A percentile compares a stretch with the other conserved stretches of the same genome.
Evolutionary conservation across 2,329 filamentous ascomycete genomes (phyloP).

Genomic region (Pseudomassariella vexata): DNA sequence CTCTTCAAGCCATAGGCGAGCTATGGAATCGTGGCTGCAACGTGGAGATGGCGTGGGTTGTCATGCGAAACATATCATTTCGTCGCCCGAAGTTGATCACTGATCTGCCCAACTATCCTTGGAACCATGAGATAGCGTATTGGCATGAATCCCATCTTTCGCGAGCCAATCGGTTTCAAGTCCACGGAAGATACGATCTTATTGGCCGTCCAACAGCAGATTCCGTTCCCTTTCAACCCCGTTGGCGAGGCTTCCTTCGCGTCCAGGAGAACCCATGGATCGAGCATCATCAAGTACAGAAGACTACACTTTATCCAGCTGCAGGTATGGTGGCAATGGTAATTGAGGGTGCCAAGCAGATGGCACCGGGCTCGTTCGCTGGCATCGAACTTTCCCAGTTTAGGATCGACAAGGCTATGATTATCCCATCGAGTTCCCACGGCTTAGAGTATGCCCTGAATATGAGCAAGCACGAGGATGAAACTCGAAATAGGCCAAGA

Average conservation of each 20-base stretch:
- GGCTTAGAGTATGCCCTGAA: slow-evolving; percentile 46
- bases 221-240: slow-evolving; percentile 37
- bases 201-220: slow-evolving; percentile 41
- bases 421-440: slow-evolving; percentile 38
- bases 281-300: slow-evolving; percentile 44
- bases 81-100: slow-evolving; percentile 24
- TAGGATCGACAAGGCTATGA: slow-evolving; percentile 43
- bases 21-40: slow-evolving; percentile 14
- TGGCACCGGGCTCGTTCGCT: slow-evolving; percentile 19
- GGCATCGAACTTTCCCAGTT: slow-evolving; percentile 41
- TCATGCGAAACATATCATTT: slow-evolving; percentile 12
- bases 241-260: slow-evolving; percentile 45
- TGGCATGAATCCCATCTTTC: slow-evolving; percentile 49
- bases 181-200: slow-evolving; percentile 42
- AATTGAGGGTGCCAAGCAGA: slow-evolving; percentile 38
- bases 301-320: slow-evolving; percentile 43
- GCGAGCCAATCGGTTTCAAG: slow-evolving; percentile 34
- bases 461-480: slow-evolving; percentile 21
- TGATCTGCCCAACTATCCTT: slow-evolving; percentile 46
- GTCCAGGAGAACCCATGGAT: slow-evolving; percentile 47
- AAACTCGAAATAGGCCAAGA: background rate
- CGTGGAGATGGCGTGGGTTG: slow-evolving; percentile 14
- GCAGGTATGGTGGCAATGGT: slow-evolving; percentile 45
- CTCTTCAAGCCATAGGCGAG: slow-evolving; percentile 12
- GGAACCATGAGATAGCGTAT: slow-evolving; percentile 46